phyloP scores from a whole-genome alignment of 345 rosid species.

The Hypericum androsaemum region DNA sequence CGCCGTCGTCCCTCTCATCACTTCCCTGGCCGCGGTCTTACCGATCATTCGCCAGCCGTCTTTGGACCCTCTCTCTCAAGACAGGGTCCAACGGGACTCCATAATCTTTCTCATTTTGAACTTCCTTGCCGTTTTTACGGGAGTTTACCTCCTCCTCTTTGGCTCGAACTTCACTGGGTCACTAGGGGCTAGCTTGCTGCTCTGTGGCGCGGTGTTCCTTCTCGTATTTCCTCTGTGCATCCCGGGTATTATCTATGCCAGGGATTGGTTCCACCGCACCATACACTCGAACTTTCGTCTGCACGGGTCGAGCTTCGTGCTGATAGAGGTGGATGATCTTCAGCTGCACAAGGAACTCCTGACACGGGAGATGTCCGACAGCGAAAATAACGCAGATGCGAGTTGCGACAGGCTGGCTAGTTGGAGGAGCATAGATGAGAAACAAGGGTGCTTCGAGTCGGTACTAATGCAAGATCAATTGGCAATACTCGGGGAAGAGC shows the following conservation, averaged over 20 bases:
- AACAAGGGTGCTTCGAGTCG: slow-evolving; percentile 13
- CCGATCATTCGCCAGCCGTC: slow-evolving; percentile 52
- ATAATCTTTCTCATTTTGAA: slow-evolving; percentile 43
- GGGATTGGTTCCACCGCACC: slow-evolving; percentile 31
- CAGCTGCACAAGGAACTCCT: slow-evolving; percentile 38
- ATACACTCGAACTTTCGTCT: slow-evolving; percentile 14
- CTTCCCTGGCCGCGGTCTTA: slow-evolving; percentile 32
- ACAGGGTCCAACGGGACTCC: slow-evolving; percentile 27
- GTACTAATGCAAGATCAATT: slow-evolving; percentile 37
- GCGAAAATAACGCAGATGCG: slow-evolving; percentile 8
- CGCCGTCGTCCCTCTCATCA: slow-evolving; percentile 43
- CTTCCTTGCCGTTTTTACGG: slow-evolving; percentile 48
- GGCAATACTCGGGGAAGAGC: slow-evolving; percentile 66
- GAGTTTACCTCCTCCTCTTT: slow-evolving; percentile 58
- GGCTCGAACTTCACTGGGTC: slow-evolving; percentile 29
- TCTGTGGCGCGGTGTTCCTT: slow-evolving; percentile 41
- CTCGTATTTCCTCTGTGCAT: slow-evolving; percentile 47
- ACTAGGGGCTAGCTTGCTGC: slow-evolving; percentile 35
- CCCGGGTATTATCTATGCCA: slow-evolving; percentile 48
- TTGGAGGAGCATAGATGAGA: not conserved
- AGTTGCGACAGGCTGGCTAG: not conserved
- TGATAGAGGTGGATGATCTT: slow-evolving; percentile 35
- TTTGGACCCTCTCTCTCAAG: slow-evolving; percentile 19
- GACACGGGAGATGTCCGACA: not conserved
- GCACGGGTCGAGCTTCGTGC: slow-evolving; percentile 28